A percentile compares a stretch with the other conserved stretches of the same genome.
phyloP scores from a whole-genome alignment of 371 early-diverging fungal genomes.

The Mucor saturninus region DNA sequence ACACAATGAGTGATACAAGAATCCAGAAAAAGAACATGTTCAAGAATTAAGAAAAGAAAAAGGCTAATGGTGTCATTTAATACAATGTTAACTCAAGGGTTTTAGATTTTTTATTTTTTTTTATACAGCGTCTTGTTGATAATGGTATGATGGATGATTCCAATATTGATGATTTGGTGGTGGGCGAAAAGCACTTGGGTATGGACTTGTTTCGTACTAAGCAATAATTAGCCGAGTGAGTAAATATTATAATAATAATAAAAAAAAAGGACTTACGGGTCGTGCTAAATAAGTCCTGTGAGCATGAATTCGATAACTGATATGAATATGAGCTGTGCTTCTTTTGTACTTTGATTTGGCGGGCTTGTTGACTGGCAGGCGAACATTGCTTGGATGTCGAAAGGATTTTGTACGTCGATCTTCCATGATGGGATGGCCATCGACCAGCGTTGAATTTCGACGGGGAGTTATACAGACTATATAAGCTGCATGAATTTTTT shows the following conservation, averaged over 20 bases:
- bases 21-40: neutral
- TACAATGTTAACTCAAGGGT: neutral
- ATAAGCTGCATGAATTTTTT: neutral
- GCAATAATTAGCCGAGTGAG: neutral
- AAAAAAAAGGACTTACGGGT: neutral
- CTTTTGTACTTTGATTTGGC: constrained; percentile 8
- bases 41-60: no score
- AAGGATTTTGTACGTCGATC: constrained; percentile 1
- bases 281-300: constrained; percentile 13
- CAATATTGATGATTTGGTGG: constrained; percentile 1
- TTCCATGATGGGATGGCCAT: constrained; percentile 1
- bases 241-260: neutral
- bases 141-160: neutral
- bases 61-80: no score
- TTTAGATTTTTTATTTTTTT: constrained; percentile 5
- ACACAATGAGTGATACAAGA: neutral
- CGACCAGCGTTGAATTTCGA: neutral
- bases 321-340: constrained; percentile 25
- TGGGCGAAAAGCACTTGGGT: constrained; percentile 13
- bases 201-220: constrained; percentile 10
- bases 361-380: neutral
- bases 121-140: constrained; percentile 1
- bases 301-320: constrained; percentile 31
- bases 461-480: constrained; percentile 2
- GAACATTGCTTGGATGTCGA: neutral